Evolutionary conservation across 176 grass and related monocot species (phyloP).

Genomic region (Rhynchospora pubera): DNA sequence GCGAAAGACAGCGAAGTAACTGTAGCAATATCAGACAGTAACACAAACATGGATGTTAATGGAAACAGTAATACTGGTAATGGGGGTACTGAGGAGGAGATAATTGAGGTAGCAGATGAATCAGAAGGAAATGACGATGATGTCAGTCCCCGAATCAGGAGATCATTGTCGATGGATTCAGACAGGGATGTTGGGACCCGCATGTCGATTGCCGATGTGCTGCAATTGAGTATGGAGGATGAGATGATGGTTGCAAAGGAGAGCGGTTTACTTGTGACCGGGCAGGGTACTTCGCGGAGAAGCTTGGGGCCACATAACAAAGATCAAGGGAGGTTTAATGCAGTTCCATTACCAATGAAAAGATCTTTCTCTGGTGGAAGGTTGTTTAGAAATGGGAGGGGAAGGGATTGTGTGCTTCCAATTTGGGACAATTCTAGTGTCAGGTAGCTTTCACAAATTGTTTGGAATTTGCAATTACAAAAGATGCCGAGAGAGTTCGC

Average conservation of each 20-base stretch:
- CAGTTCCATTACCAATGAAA: constrained; percentile 34
- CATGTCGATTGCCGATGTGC: constrained; percentile 62
- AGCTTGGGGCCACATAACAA: constrained; percentile 37
- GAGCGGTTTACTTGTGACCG: constrained; percentile 34
- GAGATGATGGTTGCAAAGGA: constrained; percentile 56
- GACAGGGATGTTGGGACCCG: constrained; percentile 33
- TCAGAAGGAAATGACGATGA: background rate
- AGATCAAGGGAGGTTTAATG: constrained; percentile 20
- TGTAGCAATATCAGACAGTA: constrained; percentile 24
- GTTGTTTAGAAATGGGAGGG: constrained; percentile 41
- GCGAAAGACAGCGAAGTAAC: constrained; percentile 29
- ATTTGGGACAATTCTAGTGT: constrained; percentile 32
- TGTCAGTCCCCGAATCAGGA: background rate
- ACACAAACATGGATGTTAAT: background rate
- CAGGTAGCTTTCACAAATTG: constrained; percentile 19
- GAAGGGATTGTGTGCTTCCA: constrained; percentile 46
- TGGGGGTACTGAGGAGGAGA: constrained; percentile 2
- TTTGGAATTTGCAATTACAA: constrained; percentile 15
- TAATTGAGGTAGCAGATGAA: constrained; percentile 50
- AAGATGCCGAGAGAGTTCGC: background rate
- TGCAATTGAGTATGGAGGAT: constrained; percentile 63
- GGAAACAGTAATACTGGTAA: background rate
- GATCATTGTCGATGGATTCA: constrained; percentile 25
- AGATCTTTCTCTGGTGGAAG: constrained; percentile 42
- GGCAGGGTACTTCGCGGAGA: constrained; percentile 32